Base-by-base conservation (phyloP, 2,329 filamentous ascomycete species). In the Akanthomyces lecanii region DNA sequence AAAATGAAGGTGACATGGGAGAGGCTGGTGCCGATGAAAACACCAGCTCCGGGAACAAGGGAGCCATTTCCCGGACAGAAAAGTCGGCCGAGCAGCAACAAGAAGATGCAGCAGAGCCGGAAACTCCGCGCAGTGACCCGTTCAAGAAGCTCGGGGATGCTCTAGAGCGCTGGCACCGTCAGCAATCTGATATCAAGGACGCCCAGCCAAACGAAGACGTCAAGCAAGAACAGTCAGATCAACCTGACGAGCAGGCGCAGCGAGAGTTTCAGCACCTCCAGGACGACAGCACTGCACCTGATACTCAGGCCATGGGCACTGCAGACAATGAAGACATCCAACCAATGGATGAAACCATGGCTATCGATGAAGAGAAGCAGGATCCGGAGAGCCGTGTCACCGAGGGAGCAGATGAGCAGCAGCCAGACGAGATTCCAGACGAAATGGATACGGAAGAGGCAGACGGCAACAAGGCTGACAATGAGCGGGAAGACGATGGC, bases 131-230 rank as follows among this genome's bases (percentile, higher is more conserved):
- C 45, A 76, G 81, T 52, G 86, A 95, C 68, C 90, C 92, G 1
- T 97, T 97, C 82, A 95, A 95, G 78, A 96, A 97, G 71, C 85
- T 99, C 36, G 95, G 95, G 25, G 92, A 99, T 77, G 89, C 92
- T 6, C 81, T 99, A 38, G 93, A 98, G 74, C 86, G 89, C 69
- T 99, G 93, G 91, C 93, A 98, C 74, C 86, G 91, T 64, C 91
- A 92, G 71, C 91, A 96, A 70, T 86, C 85, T 53, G 89, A 97
- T 65, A 98, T 99, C 69, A 79, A 84, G 72, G 83, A 89, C 63
- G 72, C 75, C 5, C 69, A 72, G 21, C 77, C 83, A 2, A 79
- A 85, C 61, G 72, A 77, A 14, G 67, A 70, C 2, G 77, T 84
- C 56, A 76, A 85, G 67, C 77, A 77, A 44, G 75, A 82, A 48